Conservation (phyloP, 2,329 filamentous ascomycete species). For the Penicillium sp. region DNA sequence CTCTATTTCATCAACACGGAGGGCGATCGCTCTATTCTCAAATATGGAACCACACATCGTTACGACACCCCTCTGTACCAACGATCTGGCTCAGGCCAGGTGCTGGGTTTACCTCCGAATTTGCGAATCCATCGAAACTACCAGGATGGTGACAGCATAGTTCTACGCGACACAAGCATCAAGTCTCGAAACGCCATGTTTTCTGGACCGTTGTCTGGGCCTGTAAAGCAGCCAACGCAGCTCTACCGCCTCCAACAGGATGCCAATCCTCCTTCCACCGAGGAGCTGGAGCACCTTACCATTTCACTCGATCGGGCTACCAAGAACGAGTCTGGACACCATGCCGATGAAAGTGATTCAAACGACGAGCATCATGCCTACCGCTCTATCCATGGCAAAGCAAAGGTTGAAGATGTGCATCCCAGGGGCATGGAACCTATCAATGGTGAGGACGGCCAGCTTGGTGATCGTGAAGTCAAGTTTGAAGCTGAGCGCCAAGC, state of each 20-base stretch:
- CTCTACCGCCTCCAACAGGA: slow-evolving; percentile 38
- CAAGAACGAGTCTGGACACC: slow-evolving; percentile 51
- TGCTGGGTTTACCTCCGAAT: slow-evolving; percentile 69
- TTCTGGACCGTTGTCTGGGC: slow-evolving; percentile 46
- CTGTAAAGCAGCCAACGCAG: slow-evolving; percentile 29
- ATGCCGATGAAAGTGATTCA: slow-evolving; percentile 41
- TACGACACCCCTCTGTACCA: slow-evolving; percentile 74
- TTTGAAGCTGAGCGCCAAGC: slow-evolving; percentile 53
- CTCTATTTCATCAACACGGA: slow-evolving; percentile 71
- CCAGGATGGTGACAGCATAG: slow-evolving; percentile 40
- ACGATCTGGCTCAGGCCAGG: slow-evolving; percentile 69
- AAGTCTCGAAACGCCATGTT: slow-evolving; percentile 41
- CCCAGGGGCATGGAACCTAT: slow-evolving; percentile 58
- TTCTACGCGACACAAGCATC: slow-evolving; percentile 42
- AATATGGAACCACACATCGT: slow-evolving; percentile 75
- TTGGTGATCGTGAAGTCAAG: slow-evolving; percentile 45
- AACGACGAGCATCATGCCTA: slow-evolving; percentile 64
- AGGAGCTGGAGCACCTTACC: slow-evolving; percentile 40
- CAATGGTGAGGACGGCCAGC: slow-evolving; percentile 52
- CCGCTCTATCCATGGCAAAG: slow-evolving; percentile 69
- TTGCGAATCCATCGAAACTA: slow-evolving; percentile 70
- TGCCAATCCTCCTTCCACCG: slow-evolving; percentile 22
- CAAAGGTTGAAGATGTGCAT: slow-evolving; percentile 55
- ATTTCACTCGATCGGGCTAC: slow-evolving; percentile 36
- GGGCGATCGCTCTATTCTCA: slow-evolving; percentile 76